These are phyloP conservation scores for Claviceps arundinis DNA, from an alignment of 2,329 filamentous ascomycete genomes.

Conservation along the genomic window DNA sequence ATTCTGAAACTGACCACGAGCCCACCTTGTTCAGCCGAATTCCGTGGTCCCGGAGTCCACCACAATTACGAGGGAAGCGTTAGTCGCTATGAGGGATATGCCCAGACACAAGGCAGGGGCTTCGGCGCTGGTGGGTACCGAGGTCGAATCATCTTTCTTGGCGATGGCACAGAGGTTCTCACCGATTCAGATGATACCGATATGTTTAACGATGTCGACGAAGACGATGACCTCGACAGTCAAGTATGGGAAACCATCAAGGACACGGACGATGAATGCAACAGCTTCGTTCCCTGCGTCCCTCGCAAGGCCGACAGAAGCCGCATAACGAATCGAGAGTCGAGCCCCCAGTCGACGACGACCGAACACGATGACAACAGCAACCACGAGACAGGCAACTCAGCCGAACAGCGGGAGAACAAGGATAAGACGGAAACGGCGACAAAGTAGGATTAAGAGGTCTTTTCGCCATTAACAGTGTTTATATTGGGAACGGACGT, in stretches of 20 bases:
- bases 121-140: constrained; percentile 58
- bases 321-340: constrained; percentile 7
- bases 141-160: constrained; percentile 85
- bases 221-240: constrained; percentile 74
- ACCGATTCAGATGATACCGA: constrained; percentile 82
- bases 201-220: constrained; percentile 79
- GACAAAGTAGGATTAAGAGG: constrained; percentile 24
- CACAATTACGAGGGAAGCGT: constrained; percentile 74
- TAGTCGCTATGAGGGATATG: constrained; percentile 62
- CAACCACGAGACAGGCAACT: neutral
- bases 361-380: neutral
- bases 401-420: constrained; percentile 10
- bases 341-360: constrained; percentile 8
- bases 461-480: constrained; percentile 10
- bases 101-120: constrained; percentile 47
- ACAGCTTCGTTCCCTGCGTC: too few relatives aligned
- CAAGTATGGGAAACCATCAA: constrained; percentile 42
- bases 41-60: constrained; percentile 69
- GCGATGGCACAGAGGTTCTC: constrained; percentile 85
- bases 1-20: constrained; percentile 14
- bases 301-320: constrained; percentile 8
- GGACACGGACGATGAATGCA: too few relatives aligned
- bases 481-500: neutral
- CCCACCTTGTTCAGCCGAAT: constrained; percentile 49
- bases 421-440: constrained; percentile 15